phyloP scores from a whole-genome alignment of 202 grass and related monocot genomes.

The Cymbopogon flexuosus region DNA sequence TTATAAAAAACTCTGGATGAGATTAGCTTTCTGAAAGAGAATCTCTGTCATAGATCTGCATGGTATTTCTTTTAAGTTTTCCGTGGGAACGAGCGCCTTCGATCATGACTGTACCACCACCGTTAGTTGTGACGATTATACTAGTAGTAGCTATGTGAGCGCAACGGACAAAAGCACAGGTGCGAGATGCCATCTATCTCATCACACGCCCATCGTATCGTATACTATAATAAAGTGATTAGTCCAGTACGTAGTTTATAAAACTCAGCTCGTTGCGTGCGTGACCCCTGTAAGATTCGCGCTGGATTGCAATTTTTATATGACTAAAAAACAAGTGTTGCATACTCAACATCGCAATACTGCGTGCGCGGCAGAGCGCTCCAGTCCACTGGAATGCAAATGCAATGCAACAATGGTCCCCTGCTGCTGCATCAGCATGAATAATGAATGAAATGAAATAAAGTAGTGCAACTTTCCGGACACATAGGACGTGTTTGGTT shows the following conservation, averaged over 20 bases:
- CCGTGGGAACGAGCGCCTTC: background rate
- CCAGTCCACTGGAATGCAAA: background rate
- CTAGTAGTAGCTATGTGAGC: too few species aligned
- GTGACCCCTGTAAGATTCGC: constrained; percentile 11
- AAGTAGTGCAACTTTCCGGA: background rate
- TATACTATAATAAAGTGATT: too few species aligned
- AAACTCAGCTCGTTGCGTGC: background rate
- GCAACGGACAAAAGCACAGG: background rate
- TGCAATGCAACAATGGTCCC: background rate
- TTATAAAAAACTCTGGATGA: background rate
- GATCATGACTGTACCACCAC: background rate
- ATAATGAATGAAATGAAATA: background rate
- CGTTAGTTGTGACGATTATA: background rate
- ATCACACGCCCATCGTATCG: background rate
- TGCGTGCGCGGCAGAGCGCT: background rate
- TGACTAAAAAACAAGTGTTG: background rate
- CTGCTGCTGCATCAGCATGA: background rate
- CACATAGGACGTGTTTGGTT: background rate
- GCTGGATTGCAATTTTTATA: background rate
- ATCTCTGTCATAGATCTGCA: constrained; percentile 28
- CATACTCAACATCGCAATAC: background rate
- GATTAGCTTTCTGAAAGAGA: constrained; percentile 16
- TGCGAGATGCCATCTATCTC: background rate
- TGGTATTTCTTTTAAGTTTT: background rate
- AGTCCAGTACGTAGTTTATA: background rate